phyloP scores from a whole-genome alignment of 2,329 filamentous ascomycete genomes.

The Sporothrix sp. region DNA sequence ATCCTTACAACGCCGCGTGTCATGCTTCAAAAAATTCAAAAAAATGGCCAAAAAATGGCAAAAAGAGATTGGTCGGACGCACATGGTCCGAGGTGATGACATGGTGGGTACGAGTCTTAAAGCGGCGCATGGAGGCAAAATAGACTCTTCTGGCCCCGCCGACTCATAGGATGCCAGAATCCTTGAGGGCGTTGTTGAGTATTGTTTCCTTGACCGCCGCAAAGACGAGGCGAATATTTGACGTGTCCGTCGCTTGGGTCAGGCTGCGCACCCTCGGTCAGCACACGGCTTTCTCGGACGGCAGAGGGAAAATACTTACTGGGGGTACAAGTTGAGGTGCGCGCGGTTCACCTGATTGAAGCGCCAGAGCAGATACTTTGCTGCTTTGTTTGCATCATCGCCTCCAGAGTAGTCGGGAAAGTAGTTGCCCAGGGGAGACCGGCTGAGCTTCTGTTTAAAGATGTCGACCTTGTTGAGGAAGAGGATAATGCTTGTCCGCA shows the following conservation, averaged over 20 bases:
- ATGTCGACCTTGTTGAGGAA: conserved; percentile 99
- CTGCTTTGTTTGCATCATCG: conserved; percentile 94
- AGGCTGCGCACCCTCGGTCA: conserved; percentile 46
- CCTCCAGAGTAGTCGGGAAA: conserved; percentile 97
- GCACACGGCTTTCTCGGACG: not conserved
- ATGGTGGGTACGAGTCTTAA: not conserved
- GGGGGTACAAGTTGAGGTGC: conserved; percentile 92
- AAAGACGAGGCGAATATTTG: conserved; percentile 95
- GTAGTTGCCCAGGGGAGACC: conserved; percentile 86
- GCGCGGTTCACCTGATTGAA: conserved; percentile 98
- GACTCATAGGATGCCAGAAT: conserved; percentile 82
- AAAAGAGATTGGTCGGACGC: no score
- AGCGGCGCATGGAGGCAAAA: not conserved
- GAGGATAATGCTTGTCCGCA: conserved; percentile 95
- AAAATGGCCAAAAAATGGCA: not conserved
- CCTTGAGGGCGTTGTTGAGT: conserved; percentile 93
- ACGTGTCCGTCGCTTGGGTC: conserved; percentile 97
- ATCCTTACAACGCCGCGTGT: conserved; percentile 3
- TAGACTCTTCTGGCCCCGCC: no score
- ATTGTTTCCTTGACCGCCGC: conserved; percentile 98
- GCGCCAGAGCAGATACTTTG: conserved; percentile 94
- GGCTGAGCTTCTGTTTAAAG: conserved; percentile 86
- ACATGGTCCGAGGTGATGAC: no score
- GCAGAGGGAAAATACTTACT: conserved; percentile 52
- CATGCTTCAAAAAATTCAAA: not conserved